phyloP scores from a whole-genome alignment of 1,139 yeast genomes.

The Suhomyces choctaworum region DNA sequence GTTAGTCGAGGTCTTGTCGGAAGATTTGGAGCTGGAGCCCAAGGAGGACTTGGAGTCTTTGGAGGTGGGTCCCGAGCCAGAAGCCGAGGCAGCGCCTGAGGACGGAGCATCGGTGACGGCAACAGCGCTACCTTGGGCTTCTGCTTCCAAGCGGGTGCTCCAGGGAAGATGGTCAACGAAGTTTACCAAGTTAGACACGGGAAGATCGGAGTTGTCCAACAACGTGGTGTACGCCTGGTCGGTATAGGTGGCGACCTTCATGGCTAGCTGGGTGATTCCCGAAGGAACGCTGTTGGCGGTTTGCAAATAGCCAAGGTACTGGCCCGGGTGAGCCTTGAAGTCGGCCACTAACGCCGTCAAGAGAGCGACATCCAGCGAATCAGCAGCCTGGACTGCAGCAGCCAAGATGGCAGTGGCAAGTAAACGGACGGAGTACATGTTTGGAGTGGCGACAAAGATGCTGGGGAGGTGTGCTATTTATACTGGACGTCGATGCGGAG shows the following conservation, averaged over 20 bases:
- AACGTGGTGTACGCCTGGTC: constrained; percentile 44
- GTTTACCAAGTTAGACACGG: constrained; percentile 27
- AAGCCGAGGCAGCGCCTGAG: constrained; percentile 7
- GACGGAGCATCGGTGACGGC: constrained; percentile 6
- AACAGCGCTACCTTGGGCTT: constrained; percentile 13
- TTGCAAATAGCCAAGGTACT: constrained; percentile 32
- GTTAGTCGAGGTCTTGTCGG: constrained; percentile 8
- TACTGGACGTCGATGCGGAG: background rate
- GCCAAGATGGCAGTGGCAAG: constrained; percentile 4
- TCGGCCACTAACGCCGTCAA: constrained; percentile 45
- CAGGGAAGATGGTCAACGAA: constrained; percentile 48
- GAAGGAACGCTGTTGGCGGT: constrained; percentile 39
- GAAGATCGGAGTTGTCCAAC: constrained; percentile 25
- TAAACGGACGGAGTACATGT: constrained; percentile 1
- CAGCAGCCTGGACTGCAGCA: constrained; percentile 28
- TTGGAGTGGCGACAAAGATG: background rate
- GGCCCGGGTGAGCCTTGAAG: constrained; percentile 24
- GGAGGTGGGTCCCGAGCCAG: constrained; percentile 1
- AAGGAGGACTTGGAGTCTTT: constrained; percentile 4
- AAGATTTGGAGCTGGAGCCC: constrained; percentile 7
- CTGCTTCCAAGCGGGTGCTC: constrained; percentile 36
- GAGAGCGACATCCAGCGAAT: constrained; percentile 32
- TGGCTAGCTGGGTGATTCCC: constrained; percentile 38
- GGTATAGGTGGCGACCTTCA: constrained; percentile 39
- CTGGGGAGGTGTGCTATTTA: background rate